Percentiles rank a stretch among this genome's conserved stretches.
These are phyloP conservation scores for Oryza officinalis DNA, from an alignment of 176 grass and related monocot genomes.

Conservation along the genomic window DNA sequence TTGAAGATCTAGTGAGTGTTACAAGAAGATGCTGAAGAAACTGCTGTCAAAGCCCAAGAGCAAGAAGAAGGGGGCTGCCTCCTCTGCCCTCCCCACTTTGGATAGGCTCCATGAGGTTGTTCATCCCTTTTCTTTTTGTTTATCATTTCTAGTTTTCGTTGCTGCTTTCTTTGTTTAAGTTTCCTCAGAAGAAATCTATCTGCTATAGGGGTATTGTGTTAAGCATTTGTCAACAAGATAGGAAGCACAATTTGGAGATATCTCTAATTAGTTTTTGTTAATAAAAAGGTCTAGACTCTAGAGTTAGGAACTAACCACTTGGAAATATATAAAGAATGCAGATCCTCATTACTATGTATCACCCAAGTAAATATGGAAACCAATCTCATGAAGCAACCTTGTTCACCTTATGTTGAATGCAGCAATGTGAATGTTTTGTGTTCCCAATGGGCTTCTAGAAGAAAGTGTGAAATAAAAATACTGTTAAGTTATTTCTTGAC, in stretches of 20 bases:
- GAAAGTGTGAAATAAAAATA: neutral
- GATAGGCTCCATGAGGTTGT: constrained; percentile 50
- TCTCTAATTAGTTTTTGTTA: neutral
- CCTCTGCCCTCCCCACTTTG: constrained; percentile 53
- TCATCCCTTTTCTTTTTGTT: neutral
- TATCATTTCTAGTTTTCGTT: neutral
- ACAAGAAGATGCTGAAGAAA: constrained; percentile 53
- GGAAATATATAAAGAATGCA: neutral
- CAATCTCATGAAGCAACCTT: neutral
- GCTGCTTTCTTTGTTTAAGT: neutral
- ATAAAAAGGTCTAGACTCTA: neutral
- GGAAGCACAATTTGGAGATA: neutral
- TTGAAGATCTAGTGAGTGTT: neutral
- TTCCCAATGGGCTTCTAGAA: neutral
- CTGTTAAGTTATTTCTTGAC: neutral
- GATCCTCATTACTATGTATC: neutral
- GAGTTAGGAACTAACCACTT: neutral
- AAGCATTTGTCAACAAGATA: neutral
- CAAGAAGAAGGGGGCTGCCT: constrained; percentile 54
- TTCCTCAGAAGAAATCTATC: neutral
- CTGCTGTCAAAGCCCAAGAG: constrained; percentile 46
- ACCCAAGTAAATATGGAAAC: neutral
- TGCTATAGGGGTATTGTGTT: neutral
- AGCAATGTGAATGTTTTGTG: neutral
- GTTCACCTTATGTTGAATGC: constrained; percentile 5